A percentile compares a stretch with the other conserved stretches of the same genome.
Evolutionary conservation across 1,139 yeast genomes (phyloP).

Genomic region (Taiozyma onychis): DNA sequence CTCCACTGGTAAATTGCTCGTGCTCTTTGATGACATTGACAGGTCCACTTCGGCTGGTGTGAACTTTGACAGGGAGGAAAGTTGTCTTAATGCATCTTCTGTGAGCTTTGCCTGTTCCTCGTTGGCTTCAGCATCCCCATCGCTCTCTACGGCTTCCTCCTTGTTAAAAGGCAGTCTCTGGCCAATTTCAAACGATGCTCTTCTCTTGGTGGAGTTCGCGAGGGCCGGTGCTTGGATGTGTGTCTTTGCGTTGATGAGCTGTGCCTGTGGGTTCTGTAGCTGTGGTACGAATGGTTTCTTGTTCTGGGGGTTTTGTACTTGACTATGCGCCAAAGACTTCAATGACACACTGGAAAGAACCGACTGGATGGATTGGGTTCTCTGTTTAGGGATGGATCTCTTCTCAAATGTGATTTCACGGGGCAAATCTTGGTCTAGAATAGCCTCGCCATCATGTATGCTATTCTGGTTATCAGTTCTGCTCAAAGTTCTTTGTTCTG

Average conservation of each 20-base stretch:
- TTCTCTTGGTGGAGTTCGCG: constrained; percentile 23
- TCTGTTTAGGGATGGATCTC: constrained; percentile 43
- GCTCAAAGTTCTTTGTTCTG: not conserved
- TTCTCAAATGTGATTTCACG: constrained; percentile 40
- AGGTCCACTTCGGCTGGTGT: constrained; percentile 53
- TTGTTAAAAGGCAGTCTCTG: constrained; percentile 26
- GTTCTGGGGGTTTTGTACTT: constrained; percentile 4
- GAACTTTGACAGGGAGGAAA: constrained; percentile 30
- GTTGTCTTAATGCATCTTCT: constrained; percentile 31
- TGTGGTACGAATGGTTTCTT: constrained; percentile 10
- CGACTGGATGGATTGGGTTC: constrained; percentile 59
- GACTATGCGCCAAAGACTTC: constrained; percentile 30
- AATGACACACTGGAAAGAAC: constrained; percentile 59
- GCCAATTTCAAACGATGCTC: constrained; percentile 28
- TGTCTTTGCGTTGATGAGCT: constrained; percentile 18
- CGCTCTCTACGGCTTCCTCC: constrained; percentile 10
- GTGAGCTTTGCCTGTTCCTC: constrained; percentile 32
- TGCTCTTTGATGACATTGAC: constrained; percentile 25
- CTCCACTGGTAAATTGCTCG: not conserved
- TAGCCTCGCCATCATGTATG: constrained; percentile 1
- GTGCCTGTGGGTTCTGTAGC: constrained; percentile 11
- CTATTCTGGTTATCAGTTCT: not conserved
- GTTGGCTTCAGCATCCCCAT: constrained; percentile 18
- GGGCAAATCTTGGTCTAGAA: constrained; percentile 9
- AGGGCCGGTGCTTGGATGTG: constrained; percentile 26